These are phyloP conservation scores for Haplosporangium gracile DNA, from an alignment of 192 early-diverging fungal species.

Conservation along the genomic window DNA sequence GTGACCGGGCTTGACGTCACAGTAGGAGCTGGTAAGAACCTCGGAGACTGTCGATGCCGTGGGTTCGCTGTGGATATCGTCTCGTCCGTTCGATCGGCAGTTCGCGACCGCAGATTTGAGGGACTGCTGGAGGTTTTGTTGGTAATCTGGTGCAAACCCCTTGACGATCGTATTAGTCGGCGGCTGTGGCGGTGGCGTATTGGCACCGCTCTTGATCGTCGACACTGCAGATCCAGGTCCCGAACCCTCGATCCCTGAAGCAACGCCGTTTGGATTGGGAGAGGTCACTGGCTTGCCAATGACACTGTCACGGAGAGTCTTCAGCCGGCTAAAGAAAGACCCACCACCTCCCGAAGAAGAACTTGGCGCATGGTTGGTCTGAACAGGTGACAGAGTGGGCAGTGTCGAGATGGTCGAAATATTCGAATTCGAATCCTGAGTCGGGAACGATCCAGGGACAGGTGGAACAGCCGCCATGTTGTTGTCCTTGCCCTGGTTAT, in stretches of 20 bases:
- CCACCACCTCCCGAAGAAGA: conserved; percentile 18
- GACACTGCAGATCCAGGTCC: neutral
- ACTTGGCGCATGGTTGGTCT: neutral
- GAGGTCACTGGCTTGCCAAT: conserved; percentile 25
- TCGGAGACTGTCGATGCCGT: conserved; percentile 35
- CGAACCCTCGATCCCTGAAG: conserved; percentile 24
- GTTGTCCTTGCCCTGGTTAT: neutral
- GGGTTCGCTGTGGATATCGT: conserved; percentile 36
- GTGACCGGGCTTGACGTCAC: conserved; percentile 65
- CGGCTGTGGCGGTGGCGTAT: conserved; percentile 9
- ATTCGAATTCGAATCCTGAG: conserved; percentile 12
- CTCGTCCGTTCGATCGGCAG: conserved; percentile 53
- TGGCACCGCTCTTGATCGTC: conserved; percentile 1
- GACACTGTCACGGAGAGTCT: conserved; percentile 32
- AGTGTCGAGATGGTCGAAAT: conserved; percentile 50
- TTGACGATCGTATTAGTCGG: conserved; percentile 31
- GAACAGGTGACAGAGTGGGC: conserved; percentile 15
- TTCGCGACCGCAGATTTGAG: conserved; percentile 35
- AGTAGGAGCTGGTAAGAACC: conserved; percentile 58
- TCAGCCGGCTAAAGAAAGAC: conserved; percentile 40
- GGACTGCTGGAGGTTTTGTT: conserved; percentile 38
- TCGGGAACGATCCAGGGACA: conserved; percentile 36
- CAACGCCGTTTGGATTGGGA: neutral
- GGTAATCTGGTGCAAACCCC: conserved; percentile 44
- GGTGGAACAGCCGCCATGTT: neutral